These are phyloP conservation scores for Colletotrichum paranaense DNA, from an alignment of 2,329 filamentous ascomycete genomes.

Conservation along the genomic window DNA sequence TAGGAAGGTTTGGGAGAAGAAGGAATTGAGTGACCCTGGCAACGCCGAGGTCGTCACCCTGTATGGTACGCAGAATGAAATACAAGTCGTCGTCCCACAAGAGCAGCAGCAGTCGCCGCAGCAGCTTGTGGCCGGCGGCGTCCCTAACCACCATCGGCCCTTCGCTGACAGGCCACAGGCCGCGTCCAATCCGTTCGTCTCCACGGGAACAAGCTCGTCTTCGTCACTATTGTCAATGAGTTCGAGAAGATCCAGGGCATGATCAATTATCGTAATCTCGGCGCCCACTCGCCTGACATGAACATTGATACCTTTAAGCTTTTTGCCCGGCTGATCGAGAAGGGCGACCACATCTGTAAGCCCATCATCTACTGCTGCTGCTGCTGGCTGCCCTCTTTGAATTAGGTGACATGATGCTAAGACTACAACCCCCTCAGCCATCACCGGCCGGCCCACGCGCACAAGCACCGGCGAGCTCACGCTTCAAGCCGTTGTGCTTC, in stretches of 20 bases:
- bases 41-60: constrained; percentile 37
- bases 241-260: constrained; percentile 80
- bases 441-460: constrained; percentile 76
- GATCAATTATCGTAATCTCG: constrained; percentile 69
- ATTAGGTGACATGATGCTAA: constrained; percentile 4
- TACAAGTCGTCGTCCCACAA: constrained; percentile 5
- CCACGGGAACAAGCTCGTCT: constrained; percentile 82
- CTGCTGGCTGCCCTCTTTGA: constrained; percentile 5
- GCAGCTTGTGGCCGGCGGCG: neutral
- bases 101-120: neutral
- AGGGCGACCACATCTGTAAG: constrained; percentile 88
- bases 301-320: constrained; percentile 62
- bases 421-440: constrained; percentile 58
- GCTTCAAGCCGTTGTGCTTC: constrained; percentile 74
- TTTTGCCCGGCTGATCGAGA: constrained; percentile 74
- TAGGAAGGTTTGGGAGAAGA: constrained; percentile 14
- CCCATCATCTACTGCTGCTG: neutral
- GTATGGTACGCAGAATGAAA: constrained; percentile 40
- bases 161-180: constrained; percentile 57
- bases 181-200: constrained; percentile 79
- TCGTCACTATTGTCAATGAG: constrained; percentile 83
- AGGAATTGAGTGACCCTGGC: constrained; percentile 9
- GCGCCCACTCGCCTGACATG: constrained; percentile 43
- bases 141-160: constrained; percentile 11
- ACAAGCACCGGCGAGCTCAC: constrained; percentile 82